Conservation (phyloP, 306 rosid genomes). For the Pueraria montana region DNA sequence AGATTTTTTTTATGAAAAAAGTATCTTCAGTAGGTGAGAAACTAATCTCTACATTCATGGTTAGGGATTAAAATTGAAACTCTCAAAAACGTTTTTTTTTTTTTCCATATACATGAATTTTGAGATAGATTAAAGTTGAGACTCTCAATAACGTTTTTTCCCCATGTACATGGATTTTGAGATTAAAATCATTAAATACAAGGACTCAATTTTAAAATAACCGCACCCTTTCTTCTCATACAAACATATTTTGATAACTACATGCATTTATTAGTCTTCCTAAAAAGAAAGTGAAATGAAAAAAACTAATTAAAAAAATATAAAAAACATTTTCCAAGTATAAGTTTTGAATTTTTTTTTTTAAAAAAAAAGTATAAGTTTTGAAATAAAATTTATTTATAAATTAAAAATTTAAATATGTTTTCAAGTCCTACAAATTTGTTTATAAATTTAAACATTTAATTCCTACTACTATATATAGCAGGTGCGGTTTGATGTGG, state of each 20-base stretch:
- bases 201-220: background rate
- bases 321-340: background rate
- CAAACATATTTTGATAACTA: background rate
- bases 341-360: background rate
- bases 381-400: background rate
- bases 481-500: background rate
- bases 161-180: background rate
- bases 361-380: background rate
- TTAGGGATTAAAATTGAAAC: too few relatives aligned
- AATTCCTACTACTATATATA: background rate
- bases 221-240: background rate
- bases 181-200: background rate
- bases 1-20: too few relatives aligned
- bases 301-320: background rate
- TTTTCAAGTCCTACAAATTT: too few relatives aligned
- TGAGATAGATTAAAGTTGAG: background rate
- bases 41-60: too few relatives aligned
- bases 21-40: too few relatives aligned
- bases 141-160: background rate
- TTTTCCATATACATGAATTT: background rate
- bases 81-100: too few relatives aligned
- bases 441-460: too few relatives aligned
- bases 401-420: too few relatives aligned
- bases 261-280: background rate
- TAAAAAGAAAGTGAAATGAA: background rate